A percentile compares a stretch with the other conserved stretches of the same genome.
These are phyloP conservation scores for Apophysomyces ossiformis DNA, from an alignment of 371 early-diverging fungal genomes.

Conservation along the genomic window DNA sequence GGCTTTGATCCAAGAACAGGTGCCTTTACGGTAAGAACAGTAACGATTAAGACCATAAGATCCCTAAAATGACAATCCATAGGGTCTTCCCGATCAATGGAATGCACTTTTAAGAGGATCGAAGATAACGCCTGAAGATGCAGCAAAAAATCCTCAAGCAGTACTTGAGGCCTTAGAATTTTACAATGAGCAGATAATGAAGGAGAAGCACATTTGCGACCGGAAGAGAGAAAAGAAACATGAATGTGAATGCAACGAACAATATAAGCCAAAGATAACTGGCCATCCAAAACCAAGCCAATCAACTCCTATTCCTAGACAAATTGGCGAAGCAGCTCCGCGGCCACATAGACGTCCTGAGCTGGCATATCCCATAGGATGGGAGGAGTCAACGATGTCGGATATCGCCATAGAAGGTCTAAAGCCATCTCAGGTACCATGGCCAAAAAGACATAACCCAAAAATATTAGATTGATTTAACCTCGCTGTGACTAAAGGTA, in stretches of 20 bases:
- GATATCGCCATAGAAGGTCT: background rate
- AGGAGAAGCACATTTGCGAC: conserved; percentile 1
- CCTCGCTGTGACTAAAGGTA: too few relatives aligned
- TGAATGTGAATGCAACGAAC: background rate
- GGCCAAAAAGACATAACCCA: background rate
- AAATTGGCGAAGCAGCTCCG: conserved; percentile 1
- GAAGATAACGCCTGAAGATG: conserved; percentile 94
- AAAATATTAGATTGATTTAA: too few relatives aligned
- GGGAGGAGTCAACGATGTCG: background rate
- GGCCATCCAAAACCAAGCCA: conserved; percentile 1
- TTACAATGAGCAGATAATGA: conserved; percentile 64
- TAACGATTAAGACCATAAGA: background rate
- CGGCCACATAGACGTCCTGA: conserved; percentile 1
- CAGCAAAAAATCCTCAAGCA: conserved; percentile 96
- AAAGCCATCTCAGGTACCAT: conserved; percentile 1
- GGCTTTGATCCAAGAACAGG: conserved; percentile 94
- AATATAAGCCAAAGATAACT: background rate
- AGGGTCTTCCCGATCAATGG: conserved; percentile 96
- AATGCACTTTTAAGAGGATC: conserved; percentile 86
- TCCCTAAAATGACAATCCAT: background rate
- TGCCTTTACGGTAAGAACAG: conserved; percentile 76
- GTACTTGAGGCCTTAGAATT: conserved; percentile 96
- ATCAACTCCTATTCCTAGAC: conserved; percentile 5
- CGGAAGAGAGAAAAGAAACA: conserved; percentile 11
- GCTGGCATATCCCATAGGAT: background rate